Conservation (phyloP, 257 asterid genomes). For the Ilex aquifolium region DNA sequence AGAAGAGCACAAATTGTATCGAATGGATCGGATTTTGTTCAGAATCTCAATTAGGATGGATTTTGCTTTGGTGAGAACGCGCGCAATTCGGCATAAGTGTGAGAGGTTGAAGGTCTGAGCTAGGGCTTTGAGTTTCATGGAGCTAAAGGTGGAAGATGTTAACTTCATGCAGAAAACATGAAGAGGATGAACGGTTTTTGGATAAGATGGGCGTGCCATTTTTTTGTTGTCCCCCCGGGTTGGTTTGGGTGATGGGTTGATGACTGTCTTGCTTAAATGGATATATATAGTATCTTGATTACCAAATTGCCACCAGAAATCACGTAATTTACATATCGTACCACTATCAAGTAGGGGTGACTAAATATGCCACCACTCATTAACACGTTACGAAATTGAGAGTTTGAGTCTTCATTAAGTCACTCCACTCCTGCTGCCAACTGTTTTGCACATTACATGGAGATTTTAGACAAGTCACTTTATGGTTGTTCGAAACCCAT, state of each 20-base stretch:
- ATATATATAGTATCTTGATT: conserved; percentile 49
- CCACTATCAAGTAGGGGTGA: too few relatives aligned
- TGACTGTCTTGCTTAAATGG: conserved; percentile 22
- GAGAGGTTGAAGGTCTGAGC: conserved; percentile 59
- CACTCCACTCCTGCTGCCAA: too few relatives aligned
- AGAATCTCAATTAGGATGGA: conserved; percentile 39
- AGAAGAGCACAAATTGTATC: conserved; percentile 44
- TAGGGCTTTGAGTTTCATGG: conserved; percentile 42
- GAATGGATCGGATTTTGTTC: conserved; percentile 32
- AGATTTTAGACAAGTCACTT: too few relatives aligned
- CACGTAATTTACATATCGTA: conserved; percentile 27
- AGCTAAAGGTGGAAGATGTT: conserved; percentile 20
- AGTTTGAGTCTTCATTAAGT: too few relatives aligned
- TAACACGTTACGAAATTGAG: too few relatives aligned
- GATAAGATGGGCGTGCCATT: conserved; percentile 34
- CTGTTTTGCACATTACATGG: too few relatives aligned
- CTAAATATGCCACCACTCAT: too few relatives aligned
- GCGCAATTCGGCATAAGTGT: conserved; percentile 39
- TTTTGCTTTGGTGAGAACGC: conserved; percentile 40
- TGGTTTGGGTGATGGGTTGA: conserved; percentile 7
- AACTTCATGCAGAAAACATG: conserved; percentile 40
- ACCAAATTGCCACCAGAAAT: conserved; percentile 45
- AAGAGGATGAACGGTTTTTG: conserved; percentile 35
- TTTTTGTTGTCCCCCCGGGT: conserved; percentile 5
- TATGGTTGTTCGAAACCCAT: too few relatives aligned